Evolutionary conservation across 208 protist genomes (phyloP).

Genomic region (Crithidia mellificae): DNA sequence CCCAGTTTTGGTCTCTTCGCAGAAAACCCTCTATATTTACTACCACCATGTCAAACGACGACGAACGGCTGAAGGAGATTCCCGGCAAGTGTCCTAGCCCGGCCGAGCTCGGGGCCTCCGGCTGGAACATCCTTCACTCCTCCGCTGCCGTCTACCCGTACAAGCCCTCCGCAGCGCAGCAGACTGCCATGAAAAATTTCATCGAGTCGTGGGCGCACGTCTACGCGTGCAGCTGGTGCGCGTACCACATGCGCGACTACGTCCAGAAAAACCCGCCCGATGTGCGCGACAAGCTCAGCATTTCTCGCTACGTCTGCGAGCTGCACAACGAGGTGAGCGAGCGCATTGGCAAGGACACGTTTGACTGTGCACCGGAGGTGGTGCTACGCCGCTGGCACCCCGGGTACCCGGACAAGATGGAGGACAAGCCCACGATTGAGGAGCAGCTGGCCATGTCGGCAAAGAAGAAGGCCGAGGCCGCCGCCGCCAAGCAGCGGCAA

Average conservation of each 20-base stretch:
- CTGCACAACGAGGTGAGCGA: constrained; percentile 90
- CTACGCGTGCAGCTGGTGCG: constrained; percentile 88
- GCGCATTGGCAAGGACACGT: constrained; percentile 66
- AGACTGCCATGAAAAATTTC: constrained; percentile 75
- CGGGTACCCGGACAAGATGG: constrained; percentile 82
- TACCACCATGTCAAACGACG: constrained; percentile 10
- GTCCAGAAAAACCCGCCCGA: constrained; percentile 68
- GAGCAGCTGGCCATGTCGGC: constrained; percentile 46
- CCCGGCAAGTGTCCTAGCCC: constrained; percentile 64
- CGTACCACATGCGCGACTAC: constrained; percentile 86
- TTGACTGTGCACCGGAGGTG: constrained; percentile 73
- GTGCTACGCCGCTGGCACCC: constrained; percentile 88
- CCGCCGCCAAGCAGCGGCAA: constrained; percentile 14
- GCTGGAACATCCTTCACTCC: constrained; percentile 89
- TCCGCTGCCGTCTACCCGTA: constrained; percentile 85
- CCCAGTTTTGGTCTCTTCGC: too few relatives aligned
- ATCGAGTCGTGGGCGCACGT: constrained; percentile 76
- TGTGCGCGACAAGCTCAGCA: constrained; percentile 60
- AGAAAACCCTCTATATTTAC: too few relatives aligned
- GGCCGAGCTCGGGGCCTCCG: constrained; percentile 66
- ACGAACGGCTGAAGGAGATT: constrained; percentile 42
- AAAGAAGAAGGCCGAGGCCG: constrained; percentile 20
- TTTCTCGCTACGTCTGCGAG: constrained; percentile 84
- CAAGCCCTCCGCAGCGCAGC: constrained; percentile 58
- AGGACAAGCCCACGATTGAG: constrained; percentile 68